phyloP scores from a whole-genome alignment of 441 rosid species.

The Gossypium gossypioides region DNA sequence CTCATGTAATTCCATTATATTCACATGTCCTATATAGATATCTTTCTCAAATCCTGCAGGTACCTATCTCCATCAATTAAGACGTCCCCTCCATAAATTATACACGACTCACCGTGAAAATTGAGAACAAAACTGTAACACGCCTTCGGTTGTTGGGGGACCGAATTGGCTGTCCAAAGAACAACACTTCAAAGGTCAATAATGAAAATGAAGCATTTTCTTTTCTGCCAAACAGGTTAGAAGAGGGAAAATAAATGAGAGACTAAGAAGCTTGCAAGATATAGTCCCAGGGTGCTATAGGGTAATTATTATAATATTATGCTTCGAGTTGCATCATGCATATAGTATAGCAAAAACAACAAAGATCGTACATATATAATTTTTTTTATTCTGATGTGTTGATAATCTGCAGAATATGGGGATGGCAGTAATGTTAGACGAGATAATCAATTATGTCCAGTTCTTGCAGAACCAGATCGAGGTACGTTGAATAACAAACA shows the following conservation, averaged over 20 bases:
- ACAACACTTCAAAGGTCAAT: no score
- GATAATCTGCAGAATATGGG: slow-evolving; percentile 47
- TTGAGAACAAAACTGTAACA: no score
- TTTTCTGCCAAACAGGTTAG: slow-evolving; percentile 34
- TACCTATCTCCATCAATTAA: no score
- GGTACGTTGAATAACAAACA: slow-evolving; percentile 25
- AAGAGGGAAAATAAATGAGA: slow-evolving; percentile 68
- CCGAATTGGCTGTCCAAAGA: no score
- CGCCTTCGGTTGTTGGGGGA: no score
- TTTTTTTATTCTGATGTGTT: neutral
- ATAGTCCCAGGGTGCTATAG: slow-evolving; percentile 64
- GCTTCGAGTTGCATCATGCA: neutral
- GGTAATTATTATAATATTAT: slow-evolving; percentile 19
- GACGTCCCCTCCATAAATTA: no score
- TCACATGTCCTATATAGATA: no score
- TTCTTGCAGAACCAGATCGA: slow-evolving; percentile 59
- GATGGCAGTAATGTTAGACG: slow-evolving; percentile 59
- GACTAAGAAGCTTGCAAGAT: slow-evolving; percentile 48
- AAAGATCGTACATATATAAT: neutral
- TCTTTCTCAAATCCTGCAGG: no score
- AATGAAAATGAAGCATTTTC: neutral
- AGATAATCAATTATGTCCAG: slow-evolving; percentile 56
- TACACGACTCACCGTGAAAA: no score
- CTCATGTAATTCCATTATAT: no score
- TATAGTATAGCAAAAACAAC: neutral